A percentile compares a stretch with the other conserved stretches of the same genome.
Evolutionary conservation across 768 basidiomycete genomes (phyloP).

Genomic region (Chalciporus pseudorubinellus): DNA sequence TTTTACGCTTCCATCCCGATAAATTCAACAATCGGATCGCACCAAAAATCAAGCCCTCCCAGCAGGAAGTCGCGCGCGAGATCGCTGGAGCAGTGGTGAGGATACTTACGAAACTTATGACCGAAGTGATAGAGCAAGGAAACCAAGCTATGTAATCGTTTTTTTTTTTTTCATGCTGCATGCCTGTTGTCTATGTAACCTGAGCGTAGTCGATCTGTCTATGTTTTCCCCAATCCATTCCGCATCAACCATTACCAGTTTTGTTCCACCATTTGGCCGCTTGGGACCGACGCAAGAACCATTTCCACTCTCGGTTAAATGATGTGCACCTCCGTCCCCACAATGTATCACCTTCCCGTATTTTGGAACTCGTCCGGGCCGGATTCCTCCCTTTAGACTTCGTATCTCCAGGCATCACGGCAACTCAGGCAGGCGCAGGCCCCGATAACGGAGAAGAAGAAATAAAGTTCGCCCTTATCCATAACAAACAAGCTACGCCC

Average conservation of each 20-base stretch:
- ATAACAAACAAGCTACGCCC: neutral
- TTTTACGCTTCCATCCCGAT: constrained; percentile 56
- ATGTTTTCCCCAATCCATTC: neutral
- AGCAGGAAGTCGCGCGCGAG: constrained; percentile 34
- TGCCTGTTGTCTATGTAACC: neutral
- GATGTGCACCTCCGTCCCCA: no score
- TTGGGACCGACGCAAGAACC: no score
- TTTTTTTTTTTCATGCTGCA: no score
- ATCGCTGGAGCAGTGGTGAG: constrained; percentile 40
- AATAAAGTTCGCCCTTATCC: neutral
- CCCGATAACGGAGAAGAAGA: neutral
- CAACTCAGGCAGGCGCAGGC: neutral
- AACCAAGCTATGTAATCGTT: neutral
- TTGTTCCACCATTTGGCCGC: no score
- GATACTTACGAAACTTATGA: constrained; percentile 39
- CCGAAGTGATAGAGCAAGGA: constrained; percentile 10
- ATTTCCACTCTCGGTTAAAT: no score
- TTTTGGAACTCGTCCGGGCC: no score
- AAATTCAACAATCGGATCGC: constrained; percentile 43
- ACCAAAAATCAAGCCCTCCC: constrained; percentile 31
- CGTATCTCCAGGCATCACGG: neutral
- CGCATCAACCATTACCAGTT: no score
- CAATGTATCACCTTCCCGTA: no score
- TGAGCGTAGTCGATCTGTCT: neutral
- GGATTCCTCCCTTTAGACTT: neutral